Evolutionary conservation across 2,329 filamentous ascomycete genomes (phyloP), one percentile per base, ranked within the genome.

Genomic region (Beauveria sp.): DNA sequence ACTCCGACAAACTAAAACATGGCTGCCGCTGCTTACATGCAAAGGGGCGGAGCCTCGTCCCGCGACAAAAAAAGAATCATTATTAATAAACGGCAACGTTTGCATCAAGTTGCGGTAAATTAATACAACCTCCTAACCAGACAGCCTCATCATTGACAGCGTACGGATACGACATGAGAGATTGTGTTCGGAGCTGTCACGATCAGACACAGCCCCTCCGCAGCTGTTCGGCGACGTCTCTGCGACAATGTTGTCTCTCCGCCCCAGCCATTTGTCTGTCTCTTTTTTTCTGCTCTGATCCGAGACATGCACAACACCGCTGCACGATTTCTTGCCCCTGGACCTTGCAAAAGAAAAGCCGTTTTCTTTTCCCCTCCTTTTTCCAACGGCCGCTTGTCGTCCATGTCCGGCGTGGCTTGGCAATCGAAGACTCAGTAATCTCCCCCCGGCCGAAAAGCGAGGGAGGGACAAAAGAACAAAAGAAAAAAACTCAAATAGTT

Each of bases 221-320:
- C 34, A 14, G 34, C 12, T 38, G 18, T 42, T 34, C 49, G 18
- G 18, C 12, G n/a, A 38, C 30, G 10, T 53, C n/a, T 5, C 54
- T 57, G 53, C 53, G 53, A 56, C 53, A 56, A 30, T 46, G 42
- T 56, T 56, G 54, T 57, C 54, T 57, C 54, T 47, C 54, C 28
- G 54, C 54, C 42, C 54, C 34, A 42, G 54, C 54, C 54, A 26
- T 30, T 34, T 34, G n/a, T 18, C 34, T 57, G 54, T 56, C 54
- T 47, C 3, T 34, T 34, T 34, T 34, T 12, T 38, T 38, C 30
- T 38, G 14, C 34, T 10, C 34, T 38, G 34, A 38, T 38, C 34
- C 34, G 26, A 57, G 54, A 57, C 54, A 57, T 57, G 42, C 22
- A 28, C 9, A 20, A 42, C 52, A 30, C n/a, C n/a, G 34, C 34